These are phyloP conservation scores for Trichophaea hybrida DNA, from an alignment of 2,329 filamentous ascomycete species.

Conservation along the genomic window DNA sequence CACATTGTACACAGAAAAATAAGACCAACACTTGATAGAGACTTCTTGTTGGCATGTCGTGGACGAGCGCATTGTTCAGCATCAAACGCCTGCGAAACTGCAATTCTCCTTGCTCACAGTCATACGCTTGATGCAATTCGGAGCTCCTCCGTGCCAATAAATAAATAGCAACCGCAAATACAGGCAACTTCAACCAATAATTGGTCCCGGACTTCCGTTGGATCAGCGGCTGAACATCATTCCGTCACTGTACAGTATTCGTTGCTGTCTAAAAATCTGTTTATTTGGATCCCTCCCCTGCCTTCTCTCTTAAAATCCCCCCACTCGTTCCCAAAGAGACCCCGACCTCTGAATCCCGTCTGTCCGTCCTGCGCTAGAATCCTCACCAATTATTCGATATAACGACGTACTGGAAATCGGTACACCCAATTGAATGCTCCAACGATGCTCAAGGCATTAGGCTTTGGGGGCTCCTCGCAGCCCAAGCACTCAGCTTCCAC, in stretches of 20 bases:
- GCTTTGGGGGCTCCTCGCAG: neutral
- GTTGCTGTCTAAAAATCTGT: neutral
- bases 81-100: too few species aligned
- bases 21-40: too few species aligned
- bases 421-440: neutral
- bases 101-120: too few species aligned
- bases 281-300: neutral
- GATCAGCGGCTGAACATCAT: neutral
- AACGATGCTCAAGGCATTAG: slow-evolving; percentile 15
- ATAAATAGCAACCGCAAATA: too few species aligned
- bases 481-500: slow-evolving; percentile 31
- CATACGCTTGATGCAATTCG: too few species aligned
- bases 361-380: too few species aligned
- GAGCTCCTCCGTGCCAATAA: too few species aligned
- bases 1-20: too few species aligned
- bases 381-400: neutral
- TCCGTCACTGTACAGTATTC: neutral
- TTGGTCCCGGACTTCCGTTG: neutral
- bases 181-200: too few species aligned
- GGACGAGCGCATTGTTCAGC: too few species aligned
- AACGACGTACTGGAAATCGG: neutral
- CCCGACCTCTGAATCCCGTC: too few species aligned
- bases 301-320: neutral
- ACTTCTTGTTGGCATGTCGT: too few species aligned
- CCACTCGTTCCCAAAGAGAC: neutral